phyloP scores from a whole-genome alignment of 371 early-diverging fungal genomes.

The Choanephora cucurbitarum region DNA sequence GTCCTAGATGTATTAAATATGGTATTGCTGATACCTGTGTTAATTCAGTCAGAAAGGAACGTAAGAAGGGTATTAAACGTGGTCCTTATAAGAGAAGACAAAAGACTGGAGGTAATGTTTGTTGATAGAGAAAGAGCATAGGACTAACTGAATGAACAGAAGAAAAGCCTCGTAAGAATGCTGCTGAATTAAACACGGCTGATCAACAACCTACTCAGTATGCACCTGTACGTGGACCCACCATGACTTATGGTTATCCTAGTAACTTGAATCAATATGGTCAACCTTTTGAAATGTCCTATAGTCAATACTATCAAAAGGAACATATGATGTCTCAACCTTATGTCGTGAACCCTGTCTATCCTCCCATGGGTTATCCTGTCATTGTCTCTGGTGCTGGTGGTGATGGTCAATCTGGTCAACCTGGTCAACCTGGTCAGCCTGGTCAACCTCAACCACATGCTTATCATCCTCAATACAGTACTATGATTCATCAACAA shows the following conservation, averaged over 20 bases:
- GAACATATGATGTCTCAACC: conserved; percentile 44
- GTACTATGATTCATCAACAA: conserved; percentile 13
- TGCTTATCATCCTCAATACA: conserved; percentile 2
- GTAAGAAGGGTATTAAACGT: conserved; percentile 84
- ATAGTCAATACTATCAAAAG: conserved; percentile 40
- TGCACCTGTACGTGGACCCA: conserved; percentile 24
- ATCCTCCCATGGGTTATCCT: conserved; percentile 45
- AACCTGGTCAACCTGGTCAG: conserved; percentile 13
- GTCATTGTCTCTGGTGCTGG: conserved; percentile 37
- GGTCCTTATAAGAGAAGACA: conserved; percentile 79
- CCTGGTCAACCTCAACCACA: conserved; percentile 11
- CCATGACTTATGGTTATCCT: conserved; percentile 47
- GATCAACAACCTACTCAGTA: conserved; percentile 22
- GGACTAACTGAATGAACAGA: conserved; percentile 6
- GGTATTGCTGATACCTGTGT: conserved; percentile 75
- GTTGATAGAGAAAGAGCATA: background rate
- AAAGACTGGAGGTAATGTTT: conserved; percentile 31
- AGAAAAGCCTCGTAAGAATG: conserved; percentile 25
- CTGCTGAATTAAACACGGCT: conserved; percentile 6
- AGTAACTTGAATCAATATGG: conserved; percentile 49
- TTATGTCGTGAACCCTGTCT: conserved; percentile 46
- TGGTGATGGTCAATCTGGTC: conserved; percentile 20
- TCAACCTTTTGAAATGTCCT: conserved; percentile 43
- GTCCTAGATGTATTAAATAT: conserved; percentile 82
- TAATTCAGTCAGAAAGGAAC: conserved; percentile 82